phyloP scores from a whole-genome alignment of 2,329 filamentous ascomycete genomes.

The Xylaria sp. region DNA sequence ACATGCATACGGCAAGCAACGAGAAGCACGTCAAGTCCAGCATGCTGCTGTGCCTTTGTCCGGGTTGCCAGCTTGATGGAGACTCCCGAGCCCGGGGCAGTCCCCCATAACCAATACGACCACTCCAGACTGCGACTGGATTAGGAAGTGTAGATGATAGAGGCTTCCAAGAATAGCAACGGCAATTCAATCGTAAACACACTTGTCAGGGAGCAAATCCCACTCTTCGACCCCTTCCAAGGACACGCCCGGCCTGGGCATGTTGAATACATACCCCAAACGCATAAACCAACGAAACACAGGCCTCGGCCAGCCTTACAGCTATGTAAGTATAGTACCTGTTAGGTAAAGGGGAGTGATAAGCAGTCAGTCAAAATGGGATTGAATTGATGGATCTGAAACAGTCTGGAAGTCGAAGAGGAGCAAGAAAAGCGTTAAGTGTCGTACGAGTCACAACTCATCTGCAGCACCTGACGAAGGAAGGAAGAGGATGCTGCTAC shows the following conservation, averaged over 20 bases:
- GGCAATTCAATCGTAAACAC: slow-evolving; percentile 8
- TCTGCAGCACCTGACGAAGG: background rate
- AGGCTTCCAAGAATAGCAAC: slow-evolving; percentile 24
- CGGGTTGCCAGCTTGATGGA: slow-evolving; percentile 5
- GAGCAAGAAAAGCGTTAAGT: background rate
- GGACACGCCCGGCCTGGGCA: background rate
- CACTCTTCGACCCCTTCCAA: background rate
- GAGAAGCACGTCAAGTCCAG: background rate
- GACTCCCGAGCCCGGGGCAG: no score
- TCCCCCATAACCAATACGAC: slow-evolving; percentile 18
- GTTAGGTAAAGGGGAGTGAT: no score
- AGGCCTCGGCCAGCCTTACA: background rate
- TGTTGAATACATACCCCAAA: background rate
- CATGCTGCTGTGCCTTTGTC: background rate
- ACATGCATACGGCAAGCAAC: background rate
- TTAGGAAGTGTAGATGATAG: slow-evolving; percentile 14
- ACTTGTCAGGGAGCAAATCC: slow-evolving; percentile 19
- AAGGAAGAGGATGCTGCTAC: background rate
- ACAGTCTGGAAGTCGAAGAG: background rate
- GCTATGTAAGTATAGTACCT: no score
- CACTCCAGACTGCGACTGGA: slow-evolving; percentile 18
- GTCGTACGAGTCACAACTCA: background rate
- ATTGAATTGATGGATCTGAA: background rate
- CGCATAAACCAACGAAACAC: background rate
- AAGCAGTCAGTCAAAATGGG: background rate